A percentile compares a stretch with the other conserved stretches of the same genome.
Conservation (phyloP, 352 stramenopile species). For the Globisporangium viniferum region DNA sequence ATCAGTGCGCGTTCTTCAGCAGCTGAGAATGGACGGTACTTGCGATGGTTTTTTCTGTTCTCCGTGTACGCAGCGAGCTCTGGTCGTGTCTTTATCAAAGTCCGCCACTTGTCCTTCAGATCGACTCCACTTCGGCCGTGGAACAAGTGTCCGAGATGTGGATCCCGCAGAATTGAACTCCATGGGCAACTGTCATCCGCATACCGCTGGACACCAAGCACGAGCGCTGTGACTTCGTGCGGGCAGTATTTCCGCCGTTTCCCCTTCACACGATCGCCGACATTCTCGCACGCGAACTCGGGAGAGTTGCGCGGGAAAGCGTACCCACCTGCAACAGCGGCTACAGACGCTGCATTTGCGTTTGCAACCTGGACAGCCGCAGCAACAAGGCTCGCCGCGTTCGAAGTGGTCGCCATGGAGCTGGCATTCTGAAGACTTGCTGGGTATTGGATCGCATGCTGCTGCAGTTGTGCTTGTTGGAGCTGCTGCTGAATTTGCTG, state of each 20-base stretch:
- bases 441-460: conserved; percentile 37
- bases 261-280: conserved; percentile 79
- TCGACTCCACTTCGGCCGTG: conserved; percentile 77
- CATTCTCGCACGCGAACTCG: conserved; percentile 80
- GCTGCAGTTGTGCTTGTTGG: conserved; percentile 26
- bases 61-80: conserved; percentile 77
- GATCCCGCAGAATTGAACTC: conserved; percentile 77
- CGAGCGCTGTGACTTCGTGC: conserved; percentile 78
- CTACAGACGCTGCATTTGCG: conserved; percentile 29
- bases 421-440: conserved; percentile 20
- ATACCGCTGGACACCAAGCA: conserved; percentile 80
- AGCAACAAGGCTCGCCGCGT: conserved; percentile 38
- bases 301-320: conserved; percentile 67
- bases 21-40: conserved; percentile 75
- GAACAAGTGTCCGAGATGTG: conserved; percentile 69
- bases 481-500: conserved; percentile 30
- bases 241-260: conserved; percentile 83
- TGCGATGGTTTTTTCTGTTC: conserved; percentile 85
- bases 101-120: conserved; percentile 84
- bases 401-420: conserved; percentile 29
- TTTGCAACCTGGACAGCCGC: conserved; percentile 31
- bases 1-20: conserved; percentile 84
- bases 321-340: conserved; percentile 35
- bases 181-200: conserved; percentile 82
- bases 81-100: conserved; percentile 74